Base-by-base conservation (phyloP, 441 rosid species). In the Sinapis alba region DNA sequence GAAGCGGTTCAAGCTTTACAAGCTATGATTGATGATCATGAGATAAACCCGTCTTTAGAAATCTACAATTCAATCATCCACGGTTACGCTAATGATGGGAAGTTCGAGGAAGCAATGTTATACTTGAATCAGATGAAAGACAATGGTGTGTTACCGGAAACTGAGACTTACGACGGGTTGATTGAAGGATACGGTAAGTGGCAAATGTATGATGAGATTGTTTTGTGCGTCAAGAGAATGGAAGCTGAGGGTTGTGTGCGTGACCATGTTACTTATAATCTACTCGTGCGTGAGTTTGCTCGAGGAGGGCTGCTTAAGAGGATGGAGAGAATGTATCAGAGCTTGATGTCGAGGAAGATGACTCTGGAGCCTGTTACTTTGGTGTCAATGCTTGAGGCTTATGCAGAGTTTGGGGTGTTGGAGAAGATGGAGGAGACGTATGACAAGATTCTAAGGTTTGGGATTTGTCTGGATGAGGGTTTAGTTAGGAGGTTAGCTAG, bases 141-240 rank as follows among this genome's bases (percentile, higher is more conserved):
- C 4, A 47, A 47, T 47, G 20, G 19, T 15, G 51, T 45, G 51
- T 67, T 58, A 32, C 91, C 85, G 0, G 75, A 81, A 32, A 83
- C 83, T 0, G 71, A 79, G 56, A 90, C 94, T 0, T 92, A 87
- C 68, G 80, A 83, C 26, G 95, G 94, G 0, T 78, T 93, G 61
- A 87, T 93, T 77, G 78, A 71, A 83, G 90, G 87, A 2, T 93
- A 86, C 6, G 90, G 93, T 51, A 85, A 80, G 61, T 77, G 81
- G 65, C 79, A 82, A 71, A 85, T 82, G 92, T 92, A 85, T 62
- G 91, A 90, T 81, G 88, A 86, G 78, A 86, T 92, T 63, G 83
- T 79, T 59, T 28, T 43, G 76, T 92, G 93, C 67, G n/a, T 89
- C 74, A 90, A 80, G 83, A 78, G 54, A 66, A 92, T 92, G 93